A percentile compares a stretch with the other conserved stretches of the same genome.
phyloP scores from a whole-genome alignment of 2,329 filamentous ascomycete genomes.

The Colletotrichum tofieldiae region DNA sequence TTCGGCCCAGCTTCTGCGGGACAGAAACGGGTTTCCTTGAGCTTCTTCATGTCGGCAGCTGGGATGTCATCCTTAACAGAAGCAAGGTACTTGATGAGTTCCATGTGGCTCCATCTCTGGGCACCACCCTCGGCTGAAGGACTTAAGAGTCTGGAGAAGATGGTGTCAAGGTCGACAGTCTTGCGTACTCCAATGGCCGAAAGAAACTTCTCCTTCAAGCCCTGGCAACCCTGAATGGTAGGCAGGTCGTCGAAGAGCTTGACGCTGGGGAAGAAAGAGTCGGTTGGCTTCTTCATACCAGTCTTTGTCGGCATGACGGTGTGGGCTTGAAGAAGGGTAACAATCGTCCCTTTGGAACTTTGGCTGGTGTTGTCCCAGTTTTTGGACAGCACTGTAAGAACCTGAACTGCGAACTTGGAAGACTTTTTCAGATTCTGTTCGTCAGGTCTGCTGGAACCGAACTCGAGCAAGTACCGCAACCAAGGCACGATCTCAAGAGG shows the following conservation, averaged over 20 bases:
- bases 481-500: slow-evolving; percentile 89
- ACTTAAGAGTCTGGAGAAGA: slow-evolving; percentile 88
- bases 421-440: slow-evolving; percentile 81
- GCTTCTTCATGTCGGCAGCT: slow-evolving; percentile 81
- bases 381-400: slow-evolving; percentile 87
- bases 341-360: slow-evolving; percentile 76
- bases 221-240: slow-evolving; percentile 80
- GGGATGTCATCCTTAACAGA: slow-evolving; percentile 94
- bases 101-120: slow-evolving; percentile 90
- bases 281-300: slow-evolving; percentile 88
- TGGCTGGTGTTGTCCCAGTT: slow-evolving; percentile 87
- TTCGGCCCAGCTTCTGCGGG: slow-evolving; percentile 78
- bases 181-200: slow-evolving; percentile 89
- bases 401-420: slow-evolving; percentile 80
- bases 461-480: slow-evolving; percentile 85
- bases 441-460: slow-evolving; percentile 70
- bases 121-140: slow-evolving; percentile 68
- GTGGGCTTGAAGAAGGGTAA: slow-evolving; percentile 75
- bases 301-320: slow-evolving; percentile 90
- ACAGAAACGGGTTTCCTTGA: slow-evolving; percentile 85
- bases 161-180: slow-evolving; percentile 93
- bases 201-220: slow-evolving; percentile 93
- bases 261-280: slow-evolving; percentile 94
- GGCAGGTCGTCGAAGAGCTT: slow-evolving; percentile 96
- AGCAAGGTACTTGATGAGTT: slow-evolving; percentile 93